phyloP scores from a whole-genome alignment of 148 eudicot species.

The Selenicereus undatus region DNA sequence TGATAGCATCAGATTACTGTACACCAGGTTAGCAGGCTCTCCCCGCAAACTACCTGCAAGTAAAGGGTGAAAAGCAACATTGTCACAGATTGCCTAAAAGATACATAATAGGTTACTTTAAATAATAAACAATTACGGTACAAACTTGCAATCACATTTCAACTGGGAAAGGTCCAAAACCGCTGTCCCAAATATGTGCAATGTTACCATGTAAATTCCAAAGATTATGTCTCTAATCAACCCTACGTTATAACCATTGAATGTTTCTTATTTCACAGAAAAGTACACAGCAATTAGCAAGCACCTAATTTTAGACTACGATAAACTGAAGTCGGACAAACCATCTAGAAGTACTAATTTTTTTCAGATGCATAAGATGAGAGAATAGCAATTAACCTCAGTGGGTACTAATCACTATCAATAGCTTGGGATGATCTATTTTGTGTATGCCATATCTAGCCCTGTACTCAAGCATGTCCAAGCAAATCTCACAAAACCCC shows the following conservation, averaged over 20 bases:
- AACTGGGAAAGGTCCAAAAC: neutral
- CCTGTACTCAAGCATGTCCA: neutral
- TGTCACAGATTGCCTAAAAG: neutral
- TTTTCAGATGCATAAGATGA: neutral
- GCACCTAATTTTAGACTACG: neutral
- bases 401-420: no score
- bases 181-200: neutral
- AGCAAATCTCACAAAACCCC: neutral
- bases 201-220: no score
- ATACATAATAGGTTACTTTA: neutral
- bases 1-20: constrained; percentile 20
- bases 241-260: neutral
- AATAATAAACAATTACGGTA: no score
- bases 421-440: no score
- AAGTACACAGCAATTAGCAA: neutral
- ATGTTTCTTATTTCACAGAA: neutral
- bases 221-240: no score
- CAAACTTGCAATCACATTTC: neutral
- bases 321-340: neutral
- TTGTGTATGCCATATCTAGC: neutral
- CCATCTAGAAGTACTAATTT: neutral
- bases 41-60: constrained; percentile 16
- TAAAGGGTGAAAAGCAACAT: neutral
- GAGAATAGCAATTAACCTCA: no score
- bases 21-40: constrained; percentile 22